Conservation (phyloP, 495 filamentous ascomycete genomes). For the Ramalina intermedia region DNA sequence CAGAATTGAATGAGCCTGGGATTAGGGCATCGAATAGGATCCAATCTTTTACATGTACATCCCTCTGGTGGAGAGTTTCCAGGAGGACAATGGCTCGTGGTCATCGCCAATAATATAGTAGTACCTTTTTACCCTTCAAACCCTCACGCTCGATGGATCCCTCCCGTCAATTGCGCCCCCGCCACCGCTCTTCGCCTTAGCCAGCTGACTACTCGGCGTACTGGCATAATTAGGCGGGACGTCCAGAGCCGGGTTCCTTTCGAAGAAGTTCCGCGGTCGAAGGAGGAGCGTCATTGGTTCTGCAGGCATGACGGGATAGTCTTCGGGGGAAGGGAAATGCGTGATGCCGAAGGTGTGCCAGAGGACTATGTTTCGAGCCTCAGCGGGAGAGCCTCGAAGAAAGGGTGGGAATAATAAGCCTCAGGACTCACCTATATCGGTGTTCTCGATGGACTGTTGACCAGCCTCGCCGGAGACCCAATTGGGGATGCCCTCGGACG, state of each 20-base stretch:
- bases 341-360: slow-evolving; percentile 96
- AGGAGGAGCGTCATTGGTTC: slow-evolving; percentile 79
- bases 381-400: no score
- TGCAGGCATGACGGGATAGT: slow-evolving; percentile 90
- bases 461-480: slow-evolving; percentile 61
- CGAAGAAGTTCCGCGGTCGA: slow-evolving; percentile 78
- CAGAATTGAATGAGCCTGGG: no score
- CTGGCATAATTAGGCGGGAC: slow-evolving; percentile 67
- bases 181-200: no score
- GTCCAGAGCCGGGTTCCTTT: slow-evolving; percentile 72
- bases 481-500: slow-evolving; percentile 59
- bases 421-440: slow-evolving; percentile 29
- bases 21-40: no score
- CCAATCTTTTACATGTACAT: no score
- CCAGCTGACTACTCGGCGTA: slow-evolving; percentile 38
- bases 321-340: slow-evolving; percentile 85
- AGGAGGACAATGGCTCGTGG: no score
- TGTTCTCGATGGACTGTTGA: slow-evolving; percentile 58
- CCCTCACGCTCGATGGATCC: no score
- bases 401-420: no score
- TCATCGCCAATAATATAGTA: no score
- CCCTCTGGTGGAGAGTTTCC: no score
- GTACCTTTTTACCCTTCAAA: no score
- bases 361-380: slow-evolving; percentile 42
- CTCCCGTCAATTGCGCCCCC: no score